These are phyloP conservation scores for Penicillium sp. DNA, from an alignment of 2,329 filamentous ascomycete genomes.

Conservation along the genomic window DNA sequence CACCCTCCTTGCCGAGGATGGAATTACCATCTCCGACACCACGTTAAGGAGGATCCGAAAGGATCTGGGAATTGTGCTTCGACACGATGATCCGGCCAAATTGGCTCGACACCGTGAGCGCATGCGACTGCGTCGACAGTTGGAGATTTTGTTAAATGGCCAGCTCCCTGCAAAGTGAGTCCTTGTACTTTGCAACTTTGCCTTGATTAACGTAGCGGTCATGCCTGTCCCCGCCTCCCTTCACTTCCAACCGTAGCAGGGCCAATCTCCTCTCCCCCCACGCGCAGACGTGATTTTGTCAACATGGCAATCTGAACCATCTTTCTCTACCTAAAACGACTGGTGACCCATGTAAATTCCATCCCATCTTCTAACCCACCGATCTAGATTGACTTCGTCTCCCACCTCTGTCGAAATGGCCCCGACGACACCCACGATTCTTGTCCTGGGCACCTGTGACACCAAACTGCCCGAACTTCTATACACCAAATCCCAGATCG, in stretches of 20 bases:
- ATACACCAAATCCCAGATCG: conserved; percentile 48
- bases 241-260: no score
- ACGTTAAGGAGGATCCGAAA: background rate
- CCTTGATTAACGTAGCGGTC: background rate
- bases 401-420: conserved; percentile 4
- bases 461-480: conserved; percentile 57
- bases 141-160: background rate
- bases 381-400: background rate
- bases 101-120: background rate
- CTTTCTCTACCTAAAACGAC: background rate
- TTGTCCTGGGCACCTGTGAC: conserved; percentile 59
- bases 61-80: background rate
- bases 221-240: no score
- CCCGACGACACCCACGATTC: conserved; percentile 36
- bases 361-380: background rate
- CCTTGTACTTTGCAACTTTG: background rate
- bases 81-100: background rate
- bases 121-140: background rate
- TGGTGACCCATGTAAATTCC: background rate
- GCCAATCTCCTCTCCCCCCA: no score
- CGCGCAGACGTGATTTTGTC: no score
- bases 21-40: background rate
- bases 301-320: no score
- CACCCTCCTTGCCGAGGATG: background rate
- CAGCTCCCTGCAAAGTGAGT: background rate